Percentiles rank a stretch among this genome's conserved stretches.
Evolutionary conservation across 805 yeast genomes (phyloP).

Genomic region (Candida pini): DNA sequence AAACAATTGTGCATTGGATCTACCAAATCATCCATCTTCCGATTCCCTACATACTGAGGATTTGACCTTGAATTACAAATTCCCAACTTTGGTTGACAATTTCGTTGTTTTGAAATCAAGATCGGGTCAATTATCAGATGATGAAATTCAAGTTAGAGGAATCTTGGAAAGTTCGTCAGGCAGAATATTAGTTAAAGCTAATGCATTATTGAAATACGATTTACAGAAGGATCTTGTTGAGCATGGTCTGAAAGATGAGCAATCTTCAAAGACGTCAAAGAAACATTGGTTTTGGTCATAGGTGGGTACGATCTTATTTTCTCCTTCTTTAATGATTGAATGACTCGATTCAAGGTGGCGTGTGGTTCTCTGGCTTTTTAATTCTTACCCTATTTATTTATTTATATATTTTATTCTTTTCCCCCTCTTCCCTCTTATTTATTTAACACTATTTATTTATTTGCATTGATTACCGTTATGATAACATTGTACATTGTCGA

Average conservation of each 20-base stretch:
- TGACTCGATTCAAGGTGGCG: neutral
- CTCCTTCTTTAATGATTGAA: neutral
- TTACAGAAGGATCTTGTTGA: constrained; percentile 1
- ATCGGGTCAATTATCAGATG: constrained; percentile 24
- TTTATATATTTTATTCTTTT: neutral
- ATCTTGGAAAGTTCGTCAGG: constrained; percentile 49
- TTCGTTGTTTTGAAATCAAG: constrained; percentile 62
- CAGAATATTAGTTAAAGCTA: constrained; percentile 50
- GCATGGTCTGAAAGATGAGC: constrained; percentile 3
- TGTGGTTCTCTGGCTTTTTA: neutral
- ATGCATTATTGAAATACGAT: constrained; percentile 35
- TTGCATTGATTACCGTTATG: constrained; percentile 2
- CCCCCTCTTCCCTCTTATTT: neutral
- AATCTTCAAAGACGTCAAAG: neutral
- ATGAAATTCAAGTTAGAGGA: constrained; percentile 41
- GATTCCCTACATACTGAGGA: constrained; percentile 42
- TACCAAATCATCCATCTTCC: constrained; percentile 23
- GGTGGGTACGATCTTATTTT: neutral
- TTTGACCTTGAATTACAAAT: constrained; percentile 48
- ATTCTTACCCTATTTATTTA: neutral
- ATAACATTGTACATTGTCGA: neutral
- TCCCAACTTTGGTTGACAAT: constrained; percentile 75
- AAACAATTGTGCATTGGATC: constrained; percentile 18
- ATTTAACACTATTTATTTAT: neutral
- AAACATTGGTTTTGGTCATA: constrained; percentile 16